Evolutionary conservation across 108 stramenopile species (phyloP), one percentile per base, ranked within the genome.

Genomic region (Conticribra weissflogii): DNA sequence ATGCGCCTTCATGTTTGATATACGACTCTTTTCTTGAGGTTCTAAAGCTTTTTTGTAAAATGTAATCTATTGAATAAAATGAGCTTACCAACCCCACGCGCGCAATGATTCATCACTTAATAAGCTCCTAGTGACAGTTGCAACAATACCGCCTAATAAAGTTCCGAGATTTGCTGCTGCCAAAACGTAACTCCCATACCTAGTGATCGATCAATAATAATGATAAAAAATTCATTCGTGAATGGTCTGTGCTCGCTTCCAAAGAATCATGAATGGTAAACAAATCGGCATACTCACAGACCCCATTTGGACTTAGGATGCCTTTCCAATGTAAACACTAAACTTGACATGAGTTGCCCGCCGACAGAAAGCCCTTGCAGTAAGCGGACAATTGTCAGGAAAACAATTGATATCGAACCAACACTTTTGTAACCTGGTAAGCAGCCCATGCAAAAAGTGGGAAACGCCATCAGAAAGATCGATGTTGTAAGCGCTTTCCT

Each of bases 151-250:
- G 1, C 88, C 91, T 19, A 89, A 45, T 12, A 86, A 52, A 2
- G 86, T 90, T 4, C 89, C 89, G 46, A 85, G 61, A 66, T 86
- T 85, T 15, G 82, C 89, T 22, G 81, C 71, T 16, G 77, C 80
- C 86, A 90, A 78, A 18, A 92, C 91, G 62, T 64, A 86, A 18
- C 59, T 57, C 1, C 88, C 81, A 70, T 81, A 81, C 74, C 56
- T 85, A 85, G n/a, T n/a, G n/a, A n/a, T n/a, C n/a, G n/a, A 23
- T 76, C 50, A 17, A 21, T 12, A 41, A 41, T 5, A 9, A 9
- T 5, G 12, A 21, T 51, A 3, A 4, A 21, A 21, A 51, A 51
- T 18, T 19, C 3, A 51, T 16, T 18, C 19, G 18, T 17, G 50
- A 19, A 51, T 14, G 4, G 4, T 17, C 3, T 21, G 4, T n/a